Conservation (phyloP, 73 alveolate genomes). For the Paramecium biaurelia region DNA sequence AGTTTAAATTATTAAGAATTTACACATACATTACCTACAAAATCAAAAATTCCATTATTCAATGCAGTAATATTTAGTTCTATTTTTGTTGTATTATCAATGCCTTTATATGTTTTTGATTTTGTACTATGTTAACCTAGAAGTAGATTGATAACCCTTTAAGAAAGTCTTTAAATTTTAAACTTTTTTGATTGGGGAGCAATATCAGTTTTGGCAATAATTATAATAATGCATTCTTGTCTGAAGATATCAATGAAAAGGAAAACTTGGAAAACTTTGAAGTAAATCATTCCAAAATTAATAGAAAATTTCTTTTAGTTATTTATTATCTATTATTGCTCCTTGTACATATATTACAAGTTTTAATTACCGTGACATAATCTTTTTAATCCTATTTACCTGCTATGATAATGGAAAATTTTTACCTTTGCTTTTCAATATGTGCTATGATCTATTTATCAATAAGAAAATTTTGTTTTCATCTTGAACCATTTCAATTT, state of each 20-base stretch:
- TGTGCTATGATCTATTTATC: not conserved
- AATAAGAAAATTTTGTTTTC: not conserved
- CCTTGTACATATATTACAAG: not conserved
- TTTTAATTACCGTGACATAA: not conserved
- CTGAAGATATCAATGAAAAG: not conserved
- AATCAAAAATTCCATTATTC: not conserved
- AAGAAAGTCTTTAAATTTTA: not conserved
- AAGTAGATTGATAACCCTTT: not conserved
- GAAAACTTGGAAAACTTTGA: not conserved
- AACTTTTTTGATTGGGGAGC: not conserved
- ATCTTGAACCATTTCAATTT: not conserved
- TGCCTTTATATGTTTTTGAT: conserved; percentile 49
- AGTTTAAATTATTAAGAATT: conserved; percentile 31
- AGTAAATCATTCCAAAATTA: not conserved
- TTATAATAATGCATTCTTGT: not conserved
- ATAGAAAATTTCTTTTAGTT: not conserved
- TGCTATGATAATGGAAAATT: conserved; percentile 12
- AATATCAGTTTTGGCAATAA: not conserved
- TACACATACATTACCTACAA: not conserved
- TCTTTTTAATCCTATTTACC: not conserved
- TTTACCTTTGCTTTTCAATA: not conserved
- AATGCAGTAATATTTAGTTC: not conserved
- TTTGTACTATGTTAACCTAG: not conserved
- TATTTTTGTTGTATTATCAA: not conserved
- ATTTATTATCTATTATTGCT: not conserved